Evolutionary conservation across 495 filamentous ascomycete species (phyloP).

Genomic region (Aspergillus homomorphus): DNA sequence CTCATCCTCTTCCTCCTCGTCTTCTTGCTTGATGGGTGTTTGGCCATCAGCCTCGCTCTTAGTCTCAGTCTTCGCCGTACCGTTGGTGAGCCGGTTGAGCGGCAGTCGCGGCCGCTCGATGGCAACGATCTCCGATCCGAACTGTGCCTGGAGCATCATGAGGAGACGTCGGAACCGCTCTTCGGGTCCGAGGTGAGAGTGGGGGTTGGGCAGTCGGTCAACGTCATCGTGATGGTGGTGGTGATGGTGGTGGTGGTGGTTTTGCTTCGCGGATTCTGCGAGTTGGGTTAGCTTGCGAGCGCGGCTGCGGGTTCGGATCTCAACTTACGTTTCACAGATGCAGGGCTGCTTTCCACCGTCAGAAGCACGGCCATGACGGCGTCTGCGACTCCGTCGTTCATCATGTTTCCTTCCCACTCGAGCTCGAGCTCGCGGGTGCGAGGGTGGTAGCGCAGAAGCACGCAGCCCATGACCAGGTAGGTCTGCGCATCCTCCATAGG

Average conservation of each 20-base stretch:
- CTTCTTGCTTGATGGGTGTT: conserved; percentile 17
- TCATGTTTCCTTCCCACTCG: conserved; percentile 96
- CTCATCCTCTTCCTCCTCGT: conserved; percentile 39
- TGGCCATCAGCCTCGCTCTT: conserved; percentile 31
- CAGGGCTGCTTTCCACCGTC: conserved; percentile 85
- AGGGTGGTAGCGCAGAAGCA: conserved; percentile 65
- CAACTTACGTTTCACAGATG: conserved; percentile 85
- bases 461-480: conserved; percentile 88
- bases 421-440: conserved; percentile 75
- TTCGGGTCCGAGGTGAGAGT: conserved; percentile 63
- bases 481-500: conserved; percentile 41
- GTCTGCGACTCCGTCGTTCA: conserved; percentile 96
- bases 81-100: conserved; percentile 36
- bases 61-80: conserved; percentile 12
- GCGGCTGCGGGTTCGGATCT: neutral
- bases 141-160: conserved; percentile 96
- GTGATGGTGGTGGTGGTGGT: conserved; percentile 57
- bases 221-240: conserved; percentile 37
- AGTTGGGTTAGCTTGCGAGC: conserved; percentile 10
- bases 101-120: conserved; percentile 64
- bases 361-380: conserved; percentile 89
- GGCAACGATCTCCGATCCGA: conserved; percentile 73
- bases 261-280: conserved; percentile 54
- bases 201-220: conserved; percentile 57
- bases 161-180: conserved; percentile 80